Conservation (phyloP, 83 land plant species). For the Picea abies region DNA sequence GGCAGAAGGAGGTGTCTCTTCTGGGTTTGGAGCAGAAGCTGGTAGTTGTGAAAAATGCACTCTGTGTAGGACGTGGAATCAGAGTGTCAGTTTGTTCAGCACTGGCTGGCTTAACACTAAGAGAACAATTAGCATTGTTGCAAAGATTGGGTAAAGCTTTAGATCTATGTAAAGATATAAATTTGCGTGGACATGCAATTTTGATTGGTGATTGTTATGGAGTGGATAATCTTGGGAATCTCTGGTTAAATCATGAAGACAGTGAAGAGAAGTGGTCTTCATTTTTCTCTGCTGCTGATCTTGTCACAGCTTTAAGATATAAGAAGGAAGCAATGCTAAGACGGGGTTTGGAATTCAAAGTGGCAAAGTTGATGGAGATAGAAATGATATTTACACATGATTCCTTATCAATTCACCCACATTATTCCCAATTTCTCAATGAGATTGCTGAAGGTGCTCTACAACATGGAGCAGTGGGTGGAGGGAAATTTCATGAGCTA, state of each 20-base stretch:
- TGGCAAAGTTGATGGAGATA: slow-evolving; percentile 43
- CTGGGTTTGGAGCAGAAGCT: slow-evolving; percentile 29
- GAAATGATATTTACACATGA: slow-evolving; percentile 51
- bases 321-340: slow-evolving; percentile 26
- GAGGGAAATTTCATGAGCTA: slow-evolving; percentile 40
- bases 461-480: slow-evolving; percentile 39
- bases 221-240: slow-evolving; percentile 44
- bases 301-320: slow-evolving; percentile 16
- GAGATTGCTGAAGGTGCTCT: slow-evolving; percentile 29
- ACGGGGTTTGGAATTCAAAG: slow-evolving; percentile 32
- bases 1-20: slow-evolving; percentile 26
- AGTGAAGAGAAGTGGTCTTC: slow-evolving; percentile 31
- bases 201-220: slow-evolving; percentile 10
- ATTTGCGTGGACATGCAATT: slow-evolving; percentile 25
- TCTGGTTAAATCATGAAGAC: slow-evolving; percentile 38
- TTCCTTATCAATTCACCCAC: slow-evolving; percentile 25
- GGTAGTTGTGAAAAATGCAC: slow-evolving; percentile 33
- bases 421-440: slow-evolving; percentile 35
- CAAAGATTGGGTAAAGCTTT: slow-evolving; percentile 30
- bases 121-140: slow-evolving; percentile 25
- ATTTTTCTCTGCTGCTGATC: slow-evolving; percentile 28
- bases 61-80: slow-evolving; percentile 44
- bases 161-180: slow-evolving; percentile 22
- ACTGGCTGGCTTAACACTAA: slow-evolving; percentile 16
- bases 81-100: slow-evolving; percentile 37